phyloP scores from a whole-genome alignment of 768 basidiomycete species.

The Amanita molliuscula region DNA sequence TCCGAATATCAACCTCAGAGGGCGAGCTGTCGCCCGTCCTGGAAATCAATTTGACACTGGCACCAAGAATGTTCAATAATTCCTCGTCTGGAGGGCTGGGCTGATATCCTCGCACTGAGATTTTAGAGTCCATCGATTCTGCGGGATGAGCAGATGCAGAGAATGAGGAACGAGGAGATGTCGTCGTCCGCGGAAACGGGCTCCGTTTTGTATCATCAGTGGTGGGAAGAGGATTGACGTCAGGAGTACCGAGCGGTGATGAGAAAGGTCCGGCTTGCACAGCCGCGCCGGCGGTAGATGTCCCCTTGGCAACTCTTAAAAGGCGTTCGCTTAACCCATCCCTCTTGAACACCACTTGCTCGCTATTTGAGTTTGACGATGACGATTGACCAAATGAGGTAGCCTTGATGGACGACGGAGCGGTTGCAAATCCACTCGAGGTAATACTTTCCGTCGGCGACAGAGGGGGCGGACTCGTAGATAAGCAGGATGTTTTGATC shows the following conservation, averaged over 20 bases:
- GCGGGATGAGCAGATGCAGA: neutral
- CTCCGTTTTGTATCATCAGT: neutral
- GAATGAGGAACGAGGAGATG: neutral
- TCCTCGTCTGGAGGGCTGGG: constrained; percentile 29
- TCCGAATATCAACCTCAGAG: constrained; percentile 11
- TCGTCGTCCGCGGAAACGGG: neutral
- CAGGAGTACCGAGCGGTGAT: neutral
- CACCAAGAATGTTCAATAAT: constrained; percentile 31
- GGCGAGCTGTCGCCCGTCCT: constrained; percentile 23
- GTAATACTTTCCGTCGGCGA: constrained; percentile 5
- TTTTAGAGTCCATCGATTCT: neutral
- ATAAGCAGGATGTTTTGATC: neutral
- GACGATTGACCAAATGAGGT: neutral
- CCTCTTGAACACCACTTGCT: constrained; percentile 15
- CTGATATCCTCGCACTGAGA: constrained; percentile 1
- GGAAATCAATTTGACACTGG: constrained; percentile 29
- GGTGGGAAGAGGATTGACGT: neutral
- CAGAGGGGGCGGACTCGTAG: neutral
- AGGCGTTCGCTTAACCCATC: constrained; percentile 33
- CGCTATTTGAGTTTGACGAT: constrained; percentile 10
- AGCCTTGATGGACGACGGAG: constrained; percentile 4
- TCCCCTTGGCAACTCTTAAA: constrained; percentile 25
- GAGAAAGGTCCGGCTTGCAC: neutral
- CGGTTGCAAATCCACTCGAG: constrained; percentile 3
- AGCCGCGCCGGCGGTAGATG: neutral